A percentile compares a stretch with the other conserved stretches of the same genome.
Conservation (phyloP, 1,284 basidiomycete species). For the Ceratobasidium sp. region DNA sequence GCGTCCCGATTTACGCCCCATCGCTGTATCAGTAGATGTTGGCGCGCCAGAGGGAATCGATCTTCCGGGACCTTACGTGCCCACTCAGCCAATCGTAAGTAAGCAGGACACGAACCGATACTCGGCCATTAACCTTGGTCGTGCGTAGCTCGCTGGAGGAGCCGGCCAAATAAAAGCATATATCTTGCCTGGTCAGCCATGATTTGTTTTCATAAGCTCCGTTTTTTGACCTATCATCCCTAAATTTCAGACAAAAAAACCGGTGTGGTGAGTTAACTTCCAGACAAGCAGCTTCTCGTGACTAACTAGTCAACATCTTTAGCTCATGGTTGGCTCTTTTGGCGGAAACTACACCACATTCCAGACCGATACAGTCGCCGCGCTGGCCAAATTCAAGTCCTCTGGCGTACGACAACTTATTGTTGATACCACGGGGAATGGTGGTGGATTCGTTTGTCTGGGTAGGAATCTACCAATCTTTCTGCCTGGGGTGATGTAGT, state of each 20-base stretch:
- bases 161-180: constrained; percentile 72
- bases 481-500: constrained; percentile 60
- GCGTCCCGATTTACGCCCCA: constrained; percentile 60
- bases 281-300: neutral
- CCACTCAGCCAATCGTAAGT: constrained; percentile 62
- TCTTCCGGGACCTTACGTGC: constrained; percentile 66
- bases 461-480: neutral
- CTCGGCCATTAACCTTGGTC: neutral
- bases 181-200: constrained; percentile 62
- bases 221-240: neutral
- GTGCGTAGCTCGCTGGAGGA: constrained; percentile 10
- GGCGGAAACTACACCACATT: constrained; percentile 63
- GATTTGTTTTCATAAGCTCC: no score
- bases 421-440: constrained; percentile 73
- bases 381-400: constrained; percentile 64
- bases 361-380: constrained; percentile 66
- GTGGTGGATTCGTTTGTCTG: constrained; percentile 59
- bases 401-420: constrained; percentile 67
- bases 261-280: constrained; percentile 65
- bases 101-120: constrained; percentile 52
- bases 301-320: constrained; percentile 4
- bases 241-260: constrained; percentile 61
- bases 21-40: constrained; percentile 60
- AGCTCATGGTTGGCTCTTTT: constrained; percentile 64
- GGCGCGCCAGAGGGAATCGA: constrained; percentile 52